Conservation (phyloP, 805 yeast species). For the Nakazawaea populi region DNA sequence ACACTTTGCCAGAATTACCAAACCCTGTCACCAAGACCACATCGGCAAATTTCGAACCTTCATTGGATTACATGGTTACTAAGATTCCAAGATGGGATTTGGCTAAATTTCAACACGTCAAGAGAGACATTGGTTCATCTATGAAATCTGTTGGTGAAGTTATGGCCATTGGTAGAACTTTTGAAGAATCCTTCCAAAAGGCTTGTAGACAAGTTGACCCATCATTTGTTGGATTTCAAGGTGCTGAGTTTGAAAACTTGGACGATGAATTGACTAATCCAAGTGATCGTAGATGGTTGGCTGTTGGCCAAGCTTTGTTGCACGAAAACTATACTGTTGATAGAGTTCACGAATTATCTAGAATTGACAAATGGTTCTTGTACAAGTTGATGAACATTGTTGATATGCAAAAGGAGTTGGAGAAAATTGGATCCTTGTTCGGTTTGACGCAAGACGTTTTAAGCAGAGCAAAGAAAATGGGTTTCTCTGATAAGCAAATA, state of each 20-base stretch:
- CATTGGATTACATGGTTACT: constrained; percentile 92
- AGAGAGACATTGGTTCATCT: constrained; percentile 88
- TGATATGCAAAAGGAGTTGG: constrained; percentile 77
- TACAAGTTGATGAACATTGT: constrained; percentile 91
- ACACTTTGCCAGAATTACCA: constrained; percentile 84
- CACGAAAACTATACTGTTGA: constrained; percentile 92
- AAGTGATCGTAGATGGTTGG: constrained; percentile 95
- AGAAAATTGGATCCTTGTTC: constrained; percentile 50
- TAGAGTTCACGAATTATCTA: constrained; percentile 82
- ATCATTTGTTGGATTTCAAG: constrained; percentile 85
- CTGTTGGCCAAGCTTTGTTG: constrained; percentile 94
- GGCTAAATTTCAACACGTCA: constrained; percentile 92
- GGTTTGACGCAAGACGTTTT: constrained; percentile 64
- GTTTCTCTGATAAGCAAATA: constrained; percentile 94
- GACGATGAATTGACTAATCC: constrained; percentile 79
- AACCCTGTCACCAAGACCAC: constrained; percentile 93
- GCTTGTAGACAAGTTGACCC: constrained; percentile 97
- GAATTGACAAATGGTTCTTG: constrained; percentile 94
- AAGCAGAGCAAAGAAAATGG: constrained; percentile 81
- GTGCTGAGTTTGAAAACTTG: constrained; percentile 68
- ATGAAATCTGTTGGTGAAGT: constrained; percentile 99
- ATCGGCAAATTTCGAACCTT: constrained; percentile 96
- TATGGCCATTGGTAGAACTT: constrained; percentile 95
- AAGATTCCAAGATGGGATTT: constrained; percentile 99
- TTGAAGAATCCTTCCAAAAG: constrained; percentile 96